Percentiles rank a stretch among this genome's conserved stretches.
phyloP scores from a whole-genome alignment of 257 asterid genomes.

The Linderniella brevidens region DNA sequence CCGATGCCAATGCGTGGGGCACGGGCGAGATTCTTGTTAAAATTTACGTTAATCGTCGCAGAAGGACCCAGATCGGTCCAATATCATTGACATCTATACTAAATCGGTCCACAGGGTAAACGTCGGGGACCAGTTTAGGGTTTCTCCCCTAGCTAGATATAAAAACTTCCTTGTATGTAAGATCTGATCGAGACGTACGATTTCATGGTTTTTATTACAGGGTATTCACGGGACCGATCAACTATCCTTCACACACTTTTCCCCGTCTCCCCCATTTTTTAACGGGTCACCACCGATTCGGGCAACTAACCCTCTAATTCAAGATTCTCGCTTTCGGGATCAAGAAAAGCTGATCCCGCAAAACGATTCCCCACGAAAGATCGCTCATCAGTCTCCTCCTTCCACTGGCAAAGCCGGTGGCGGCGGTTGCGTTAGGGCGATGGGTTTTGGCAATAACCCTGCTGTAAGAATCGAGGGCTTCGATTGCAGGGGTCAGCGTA shows the following conservation, averaged over 20 bases:
- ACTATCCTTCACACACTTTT: slow-evolving; percentile 27
- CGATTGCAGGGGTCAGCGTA: slow-evolving; percentile 75
- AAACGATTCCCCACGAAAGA: slow-evolving; percentile 52
- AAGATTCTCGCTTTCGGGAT: slow-evolving; percentile 43
- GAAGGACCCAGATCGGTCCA: too few relatives aligned
- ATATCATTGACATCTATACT: too few relatives aligned
- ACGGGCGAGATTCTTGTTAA: too few relatives aligned
- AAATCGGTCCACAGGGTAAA: too few relatives aligned
- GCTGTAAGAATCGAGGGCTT: slow-evolving; percentile 93
- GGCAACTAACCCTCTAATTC: slow-evolving; percentile 96
- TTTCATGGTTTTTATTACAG: slow-evolving; percentile 18
- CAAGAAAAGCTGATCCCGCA: slow-evolving; percentile 37
- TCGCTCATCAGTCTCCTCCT: slow-evolving; percentile 32
- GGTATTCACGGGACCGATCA: slow-evolving; percentile 46
- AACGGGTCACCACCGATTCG: slow-evolving; percentile 99
- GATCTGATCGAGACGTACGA: neutral
- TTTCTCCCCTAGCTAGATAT: too few relatives aligned
- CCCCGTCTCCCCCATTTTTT: slow-evolving; percentile 99
- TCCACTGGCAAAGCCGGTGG: slow-evolving; percentile 20
- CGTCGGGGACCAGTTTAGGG: too few relatives aligned
- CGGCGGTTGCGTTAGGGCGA: slow-evolving; percentile 66
- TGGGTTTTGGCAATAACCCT: slow-evolving; percentile 83
- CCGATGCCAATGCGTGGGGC: too few relatives aligned
- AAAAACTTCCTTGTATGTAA: too few relatives aligned
- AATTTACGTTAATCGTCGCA: too few relatives aligned